phyloP scores from a whole-genome alignment of 306 rosid genomes.

The Ormosia emarginata region DNA sequence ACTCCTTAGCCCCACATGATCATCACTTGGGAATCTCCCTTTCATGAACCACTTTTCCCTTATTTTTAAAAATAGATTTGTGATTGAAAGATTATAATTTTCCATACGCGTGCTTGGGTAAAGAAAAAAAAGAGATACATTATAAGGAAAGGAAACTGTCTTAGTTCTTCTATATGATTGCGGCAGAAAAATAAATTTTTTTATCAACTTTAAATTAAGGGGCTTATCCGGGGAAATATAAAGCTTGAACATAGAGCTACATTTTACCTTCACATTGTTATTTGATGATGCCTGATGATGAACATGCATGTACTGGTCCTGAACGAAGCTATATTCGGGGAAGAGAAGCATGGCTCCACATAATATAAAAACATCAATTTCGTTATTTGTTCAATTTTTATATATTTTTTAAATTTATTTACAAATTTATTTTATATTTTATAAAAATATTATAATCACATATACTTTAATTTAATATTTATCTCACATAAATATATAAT shows the following conservation, averaged over 20 bases:
- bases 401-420: too few relatives aligned
- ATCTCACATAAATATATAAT: too few relatives aligned
- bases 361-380: too few relatives aligned
- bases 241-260: neutral
- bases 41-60: neutral
- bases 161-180: neutral
- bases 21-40: slow-evolving; percentile 37
- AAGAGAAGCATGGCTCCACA: neutral
- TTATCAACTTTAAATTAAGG: neutral
- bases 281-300: neutral
- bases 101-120: neutral
- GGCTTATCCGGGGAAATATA: neutral
- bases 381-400: too few relatives aligned
- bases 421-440: too few relatives aligned
- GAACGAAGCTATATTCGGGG: neutral
- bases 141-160: neutral
- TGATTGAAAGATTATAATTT: slow-evolving; percentile 11
- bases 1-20: slow-evolving; percentile 37
- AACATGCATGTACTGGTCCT: neutral
- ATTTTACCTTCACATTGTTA: neutral
- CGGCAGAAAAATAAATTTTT: neutral
- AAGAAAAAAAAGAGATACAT: slow-evolving; percentile 11
- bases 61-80: neutral
- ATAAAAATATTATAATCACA: too few relatives aligned
- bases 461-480: too few relatives aligned